phyloP scores from a whole-genome alignment of 2,329 filamentous ascomycete species.

The Eurotiales sp. region DNA sequence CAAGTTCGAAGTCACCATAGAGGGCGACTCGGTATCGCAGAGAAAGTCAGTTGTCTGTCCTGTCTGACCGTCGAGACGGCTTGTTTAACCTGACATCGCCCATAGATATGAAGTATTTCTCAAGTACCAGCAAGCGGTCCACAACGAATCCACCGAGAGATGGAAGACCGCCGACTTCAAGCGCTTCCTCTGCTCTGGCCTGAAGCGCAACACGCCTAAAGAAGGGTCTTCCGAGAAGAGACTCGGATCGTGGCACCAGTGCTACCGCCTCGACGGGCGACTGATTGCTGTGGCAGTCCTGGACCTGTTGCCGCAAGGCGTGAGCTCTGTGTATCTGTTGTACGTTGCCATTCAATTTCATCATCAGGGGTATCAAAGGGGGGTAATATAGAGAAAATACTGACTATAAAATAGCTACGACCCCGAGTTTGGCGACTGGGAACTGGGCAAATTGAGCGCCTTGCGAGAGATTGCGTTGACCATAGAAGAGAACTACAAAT shows the following conservation, averaged over 20 bases:
- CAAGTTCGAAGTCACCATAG: conserved; percentile 47
- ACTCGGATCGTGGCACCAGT: conserved; percentile 49
- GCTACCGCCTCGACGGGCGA: conserved; percentile 48
- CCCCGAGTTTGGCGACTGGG: conserved; percentile 57
- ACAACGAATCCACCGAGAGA: conserved; percentile 42
- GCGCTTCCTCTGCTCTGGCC: conserved; percentile 46
- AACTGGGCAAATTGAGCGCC: conserved; percentile 61
- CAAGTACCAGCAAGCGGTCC: conserved; percentile 45
- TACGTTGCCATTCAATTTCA: conserved; percentile 18
- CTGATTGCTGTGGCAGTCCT: conserved; percentile 48
- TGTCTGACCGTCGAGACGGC: conserved; percentile 1
- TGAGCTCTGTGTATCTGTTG: conserved; percentile 51
- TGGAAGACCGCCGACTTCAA: conserved; percentile 45
- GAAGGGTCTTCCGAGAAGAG: conserved; percentile 37
- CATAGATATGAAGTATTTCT: conserved; percentile 43
- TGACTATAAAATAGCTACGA: conserved; percentile 58
- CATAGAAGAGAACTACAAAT: conserved; percentile 52
- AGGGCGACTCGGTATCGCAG: conserved; percentile 44
- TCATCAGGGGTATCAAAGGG: no score
- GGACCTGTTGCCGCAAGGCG: conserved; percentile 44
- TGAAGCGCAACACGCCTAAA: conserved; percentile 37
- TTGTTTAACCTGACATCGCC: neutral
- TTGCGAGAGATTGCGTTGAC: conserved; percentile 57
- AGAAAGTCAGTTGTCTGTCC: conserved; percentile 36
- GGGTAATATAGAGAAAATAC: no score